Evolutionary conservation across 495 filamentous ascomycete genomes (phyloP).

Genomic region (Penicillium goetzii): DNA sequence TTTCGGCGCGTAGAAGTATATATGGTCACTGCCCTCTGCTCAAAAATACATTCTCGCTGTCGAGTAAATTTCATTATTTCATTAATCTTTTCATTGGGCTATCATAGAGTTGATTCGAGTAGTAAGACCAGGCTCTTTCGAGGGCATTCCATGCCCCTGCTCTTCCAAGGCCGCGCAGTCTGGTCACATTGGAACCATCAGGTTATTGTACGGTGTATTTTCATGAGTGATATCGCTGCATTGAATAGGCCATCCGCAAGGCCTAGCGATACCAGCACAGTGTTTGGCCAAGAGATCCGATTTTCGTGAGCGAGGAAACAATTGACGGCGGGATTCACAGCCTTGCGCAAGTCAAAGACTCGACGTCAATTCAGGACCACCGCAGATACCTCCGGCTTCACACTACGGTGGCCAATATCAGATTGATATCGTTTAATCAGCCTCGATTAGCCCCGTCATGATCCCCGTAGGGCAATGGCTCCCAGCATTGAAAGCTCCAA

Average conservation of each 20-base stretch:
- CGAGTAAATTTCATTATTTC: background rate
- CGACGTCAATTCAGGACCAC: background rate
- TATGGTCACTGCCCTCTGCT: background rate
- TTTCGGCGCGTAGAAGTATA: background rate
- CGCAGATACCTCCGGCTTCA: background rate
- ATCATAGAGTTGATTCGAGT: background rate
- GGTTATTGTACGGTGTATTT: background rate
- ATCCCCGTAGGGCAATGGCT: slow-evolving; percentile 72
- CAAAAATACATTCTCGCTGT: background rate
- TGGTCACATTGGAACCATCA: background rate
- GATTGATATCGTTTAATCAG: background rate
- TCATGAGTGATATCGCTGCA: background rate
- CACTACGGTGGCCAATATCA: background rate
- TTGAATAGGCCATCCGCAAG: background rate
- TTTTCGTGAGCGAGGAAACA: background rate
- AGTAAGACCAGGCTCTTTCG: background rate
- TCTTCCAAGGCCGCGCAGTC: background rate
- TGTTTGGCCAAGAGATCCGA: background rate
- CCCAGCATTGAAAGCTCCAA: slow-evolving; percentile 68
- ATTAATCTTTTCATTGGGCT: background rate
- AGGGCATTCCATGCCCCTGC: background rate
- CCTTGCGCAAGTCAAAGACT: background rate
- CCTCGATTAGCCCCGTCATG: slow-evolving; percentile 33
- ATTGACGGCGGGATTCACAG: background rate
- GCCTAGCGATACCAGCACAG: background rate